A percentile compares a stretch with the other conserved stretches of the same genome.
These are phyloP conservation scores for Globisporangium apiculatum DNA, from an alignment of 352 stramenopile species.

Conservation along the genomic window DNA sequence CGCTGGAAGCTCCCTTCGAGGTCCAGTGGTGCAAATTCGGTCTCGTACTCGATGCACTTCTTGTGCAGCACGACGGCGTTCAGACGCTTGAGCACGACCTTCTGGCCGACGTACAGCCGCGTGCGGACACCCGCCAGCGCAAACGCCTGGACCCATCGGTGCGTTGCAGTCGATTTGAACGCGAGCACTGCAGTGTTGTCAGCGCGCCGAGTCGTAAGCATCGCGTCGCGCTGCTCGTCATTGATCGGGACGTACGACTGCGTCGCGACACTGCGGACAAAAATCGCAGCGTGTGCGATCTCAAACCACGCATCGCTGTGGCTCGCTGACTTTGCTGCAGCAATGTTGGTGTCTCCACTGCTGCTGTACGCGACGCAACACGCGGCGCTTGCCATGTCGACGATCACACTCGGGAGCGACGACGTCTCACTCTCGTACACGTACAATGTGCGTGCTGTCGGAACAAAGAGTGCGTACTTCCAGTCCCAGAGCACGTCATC, in stretches of 20 bases:
- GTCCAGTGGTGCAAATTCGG: constrained; percentile 49
- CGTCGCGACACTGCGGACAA: constrained; percentile 20
- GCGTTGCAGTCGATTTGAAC: constrained; percentile 43
- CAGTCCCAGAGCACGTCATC: constrained; percentile 50
- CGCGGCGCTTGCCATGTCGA: constrained; percentile 42
- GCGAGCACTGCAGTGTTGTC: constrained; percentile 37
- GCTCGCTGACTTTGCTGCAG: background rate
- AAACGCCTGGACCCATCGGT: constrained; percentile 52
- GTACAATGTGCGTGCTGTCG: constrained; percentile 38
- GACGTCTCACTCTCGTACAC: constrained; percentile 51
- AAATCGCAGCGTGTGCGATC: constrained; percentile 36
- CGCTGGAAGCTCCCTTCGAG: constrained; percentile 69
- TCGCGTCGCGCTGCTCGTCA: constrained; percentile 22
- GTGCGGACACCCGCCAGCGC: constrained; percentile 37
- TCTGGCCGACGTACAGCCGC: constrained; percentile 39
- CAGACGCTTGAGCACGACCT: constrained; percentile 48
- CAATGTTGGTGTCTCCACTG: too few relatives aligned
- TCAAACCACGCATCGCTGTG: constrained; percentile 47
- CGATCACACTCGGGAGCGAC: constrained; percentile 26
- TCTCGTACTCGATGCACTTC: constrained; percentile 55
- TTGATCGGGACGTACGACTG: constrained; percentile 26
- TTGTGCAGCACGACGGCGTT: constrained; percentile 45
- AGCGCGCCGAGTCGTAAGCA: constrained; percentile 17
- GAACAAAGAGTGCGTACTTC: constrained; percentile 67
- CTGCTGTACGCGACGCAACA: constrained; percentile 38